These are phyloP conservation scores for Platanthera guangdongensis DNA, from an alignment of 106 monocot species.

Conservation along the genomic window DNA sequence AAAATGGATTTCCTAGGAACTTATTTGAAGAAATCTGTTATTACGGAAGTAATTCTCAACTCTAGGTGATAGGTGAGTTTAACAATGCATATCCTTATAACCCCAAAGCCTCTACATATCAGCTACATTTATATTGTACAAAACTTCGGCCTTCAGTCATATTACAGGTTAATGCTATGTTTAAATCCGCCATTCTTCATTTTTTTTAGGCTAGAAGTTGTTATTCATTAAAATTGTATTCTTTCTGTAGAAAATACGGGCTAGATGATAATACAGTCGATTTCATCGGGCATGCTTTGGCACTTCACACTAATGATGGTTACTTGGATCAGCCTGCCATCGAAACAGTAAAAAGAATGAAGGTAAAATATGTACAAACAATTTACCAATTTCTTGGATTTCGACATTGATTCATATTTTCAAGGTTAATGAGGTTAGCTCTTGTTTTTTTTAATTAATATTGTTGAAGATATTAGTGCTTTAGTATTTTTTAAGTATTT, in stretches of 20 bases:
- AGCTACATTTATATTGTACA: neutral
- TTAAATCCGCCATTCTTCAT: neutral
- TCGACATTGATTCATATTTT: neutral
- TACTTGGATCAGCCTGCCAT: constrained; percentile 76
- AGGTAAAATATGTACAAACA: constrained; percentile 28
- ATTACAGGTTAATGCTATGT: neutral
- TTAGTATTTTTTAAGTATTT: too few relatives aligned
- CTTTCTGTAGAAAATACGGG: constrained; percentile 61
- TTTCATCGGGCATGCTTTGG: constrained; percentile 81
- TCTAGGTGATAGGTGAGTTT: neutral
- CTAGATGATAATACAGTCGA: constrained; percentile 77
- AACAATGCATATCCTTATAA: neutral
- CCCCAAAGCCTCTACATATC: neutral
- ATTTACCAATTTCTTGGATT: neutral
- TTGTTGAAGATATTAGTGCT: too few relatives aligned
- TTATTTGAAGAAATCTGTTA: neutral
- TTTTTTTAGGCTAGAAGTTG: neutral
- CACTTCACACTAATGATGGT: constrained; percentile 66
- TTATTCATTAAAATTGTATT: neutral
- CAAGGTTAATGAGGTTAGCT: too few relatives aligned
- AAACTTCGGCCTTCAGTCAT: neutral
- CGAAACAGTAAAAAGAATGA: constrained; percentile 67
- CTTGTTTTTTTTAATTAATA: too few relatives aligned
- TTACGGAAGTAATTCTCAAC: neutral
- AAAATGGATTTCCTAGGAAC: neutral